Conservation (phyloP, 164 flowering plant genomes). For the Vitis riparia region DNA sequence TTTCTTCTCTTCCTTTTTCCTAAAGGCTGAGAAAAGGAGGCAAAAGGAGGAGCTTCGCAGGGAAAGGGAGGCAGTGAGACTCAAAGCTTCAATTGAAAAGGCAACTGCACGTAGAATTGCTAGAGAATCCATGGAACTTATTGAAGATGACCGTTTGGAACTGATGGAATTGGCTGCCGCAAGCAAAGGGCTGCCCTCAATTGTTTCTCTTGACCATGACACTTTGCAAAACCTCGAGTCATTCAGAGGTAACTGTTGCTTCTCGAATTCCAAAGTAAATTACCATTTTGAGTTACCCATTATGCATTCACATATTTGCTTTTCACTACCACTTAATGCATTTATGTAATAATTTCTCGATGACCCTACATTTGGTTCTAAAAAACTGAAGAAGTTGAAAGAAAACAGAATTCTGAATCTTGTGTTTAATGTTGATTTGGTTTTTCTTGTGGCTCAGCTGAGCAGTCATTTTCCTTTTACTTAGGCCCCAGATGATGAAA, state of each 20-base stretch:
- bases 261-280: background rate
- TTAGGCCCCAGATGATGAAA: too few species aligned
- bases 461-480: too few species aligned
- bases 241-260: conserved; percentile 57
- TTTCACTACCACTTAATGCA: too few species aligned
- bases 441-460: background rate
- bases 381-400: too few species aligned
- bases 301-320: too few species aligned
- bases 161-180: conserved; percentile 93
- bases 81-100: conserved; percentile 84
- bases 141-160: conserved; percentile 95
- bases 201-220: conserved; percentile 69
- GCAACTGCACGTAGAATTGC: conserved; percentile 94
- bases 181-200: conserved; percentile 68
- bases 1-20: background rate
- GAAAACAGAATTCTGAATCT: too few species aligned
- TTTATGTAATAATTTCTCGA: too few species aligned
- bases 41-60: conserved; percentile 87
- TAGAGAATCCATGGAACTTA: conserved; percentile 88
- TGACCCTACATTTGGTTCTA: too few species aligned
- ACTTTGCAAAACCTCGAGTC: conserved; percentile 69
- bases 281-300: too few species aligned
- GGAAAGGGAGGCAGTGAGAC: conserved; percentile 81
- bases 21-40: conserved; percentile 82
- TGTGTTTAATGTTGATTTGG: background rate